Base-by-base conservation (phyloP, 2,329 filamentous ascomycete genomes). In the Calonectria naviculata region DNA sequence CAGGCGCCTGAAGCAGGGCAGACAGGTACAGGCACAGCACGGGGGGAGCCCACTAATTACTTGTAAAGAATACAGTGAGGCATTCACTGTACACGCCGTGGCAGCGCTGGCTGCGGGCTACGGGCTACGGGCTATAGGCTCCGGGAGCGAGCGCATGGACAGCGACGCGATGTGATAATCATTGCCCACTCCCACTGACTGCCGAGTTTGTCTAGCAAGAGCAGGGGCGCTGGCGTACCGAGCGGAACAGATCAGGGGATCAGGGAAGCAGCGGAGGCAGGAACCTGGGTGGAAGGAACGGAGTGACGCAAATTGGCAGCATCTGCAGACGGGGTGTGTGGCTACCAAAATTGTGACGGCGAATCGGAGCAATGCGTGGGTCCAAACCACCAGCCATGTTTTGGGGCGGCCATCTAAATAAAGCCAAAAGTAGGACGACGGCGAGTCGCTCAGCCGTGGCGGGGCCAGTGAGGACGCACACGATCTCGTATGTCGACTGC, bases 301-400 rank as follows among this genome's bases (percentile, higher is more conserved):
- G 36, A 61, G 56, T 58, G 52, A 58, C 34, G 52, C 52, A 58
- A 58, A 58, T 58, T 58, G 52, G 52, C 21, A 58, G 34, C 15
- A 15, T 26, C 31, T 9, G n/a, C 31, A 26, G 56, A 26, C 19
- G 38, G 56, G 56, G 38, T 17, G 56, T 61, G 38, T 44, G 56
- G 56, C 38, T 58, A 58, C 52, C 34, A 58, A 38, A 38, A 26
- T 12, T 36, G 31, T 31, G 34, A 26, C 21, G 26, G 34, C 52
- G 52, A 58, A 58, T 58, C 31, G 52, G 52, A 34, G 36, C n/a
- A 7, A 12, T 6, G 17, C 26, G 31, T 31, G 47, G 47, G 34
- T 29, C 34, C n/a, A 58, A 38, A 38, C 52, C 52, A 17, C 52
- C 34, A 4, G 17, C 31, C 24, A 38, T 38, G n/a, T 56, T 56